phyloP scores from a whole-genome alignment of 1,139 yeast genomes.

The Arxiozyma bovina region DNA sequence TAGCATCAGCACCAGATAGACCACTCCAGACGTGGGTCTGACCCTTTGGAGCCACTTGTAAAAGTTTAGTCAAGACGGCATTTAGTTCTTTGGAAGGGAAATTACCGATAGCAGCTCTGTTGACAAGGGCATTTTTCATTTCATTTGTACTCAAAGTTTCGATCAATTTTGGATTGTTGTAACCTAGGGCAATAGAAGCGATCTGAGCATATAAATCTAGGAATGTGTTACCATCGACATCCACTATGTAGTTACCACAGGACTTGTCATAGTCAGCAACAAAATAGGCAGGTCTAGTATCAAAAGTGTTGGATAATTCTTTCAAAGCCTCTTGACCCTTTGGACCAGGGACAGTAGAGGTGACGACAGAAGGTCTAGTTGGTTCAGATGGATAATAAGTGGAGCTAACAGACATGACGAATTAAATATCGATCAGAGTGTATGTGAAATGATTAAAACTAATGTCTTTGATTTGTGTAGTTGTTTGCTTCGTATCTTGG shows the following conservation, averaged over 20 bases:
- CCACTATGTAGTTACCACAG: constrained; percentile 60
- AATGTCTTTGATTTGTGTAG: no score
- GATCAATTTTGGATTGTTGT: constrained; percentile 62
- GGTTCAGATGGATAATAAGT: constrained; percentile 56
- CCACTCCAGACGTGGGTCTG: constrained; percentile 60
- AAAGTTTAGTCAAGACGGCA: constrained; percentile 44
- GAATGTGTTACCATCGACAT: constrained; percentile 58
- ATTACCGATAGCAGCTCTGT: constrained; percentile 69
- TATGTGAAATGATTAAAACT: no score
- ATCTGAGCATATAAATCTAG: constrained; percentile 66
- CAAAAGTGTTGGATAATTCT: constrained; percentile 49
- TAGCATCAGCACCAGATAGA: constrained; percentile 66
- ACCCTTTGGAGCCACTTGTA: constrained; percentile 65
- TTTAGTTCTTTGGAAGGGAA: constrained; percentile 54
- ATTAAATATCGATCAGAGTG: background rate
- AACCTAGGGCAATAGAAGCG: constrained; percentile 66
- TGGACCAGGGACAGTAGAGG: constrained; percentile 55
- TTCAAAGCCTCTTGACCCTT: constrained; percentile 39
- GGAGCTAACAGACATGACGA: constrained; percentile 39
- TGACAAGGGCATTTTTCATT: constrained; percentile 58
- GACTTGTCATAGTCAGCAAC: constrained; percentile 59
- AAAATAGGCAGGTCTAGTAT: constrained; percentile 61
- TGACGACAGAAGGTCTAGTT: constrained; percentile 39
- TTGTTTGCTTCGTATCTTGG: no score
- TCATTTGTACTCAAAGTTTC: constrained; percentile 54